Evolutionary conservation across 805 yeast species (phyloP), one percentile per base, ranked within the genome.

Genomic region (Metschnikowia sp.): DNA sequence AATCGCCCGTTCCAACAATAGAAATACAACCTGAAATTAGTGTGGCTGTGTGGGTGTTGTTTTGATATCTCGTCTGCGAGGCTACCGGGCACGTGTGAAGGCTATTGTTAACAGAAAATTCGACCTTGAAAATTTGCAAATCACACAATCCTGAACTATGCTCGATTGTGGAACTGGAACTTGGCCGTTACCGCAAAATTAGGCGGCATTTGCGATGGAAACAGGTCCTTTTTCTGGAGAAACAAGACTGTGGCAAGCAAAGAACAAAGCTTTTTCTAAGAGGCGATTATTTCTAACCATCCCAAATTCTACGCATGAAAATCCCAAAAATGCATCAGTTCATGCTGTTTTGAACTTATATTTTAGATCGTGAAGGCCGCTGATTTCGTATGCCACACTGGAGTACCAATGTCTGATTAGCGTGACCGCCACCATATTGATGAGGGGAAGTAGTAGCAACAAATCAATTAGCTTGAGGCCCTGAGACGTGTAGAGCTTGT

Each of bases 271-370:
- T 32, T 3, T 32, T 5, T 32, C n/a, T n/a, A 32, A 32, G n/a
- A 32, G 22, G 26, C 5, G 13, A 32, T 32, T 4, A 32, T 9
- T 32, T 8, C 34, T 6, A 32, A 4, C 34, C 12, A 32, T 8
- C 34, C 12, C 12, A 11, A 7, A n/a, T n/a, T 32, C 34, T 32
- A 12, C 12, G n/a, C 34, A 12, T n/a, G 12, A 32, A 8, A 32
- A 8, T 9, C 34, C 12, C 2, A 9, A n/a, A 32, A 4, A 8
- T 34, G 32, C 4, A 11, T 7, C 5, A 22, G 26, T 22, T 40
- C 40, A 61, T 3, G 56, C 63, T 30, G 48, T 53, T 44, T 62
- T 62, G 51, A 45, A 62, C 49, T 62, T 60, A 42, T 62, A 62
- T 44, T 50, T 50, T 35, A 59, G 42, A 10, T 44, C 48, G 37